These are phyloP conservation scores for Mimosa pudica DNA, from an alignment of 306 rosid genomes.

Conservation along the genomic window DNA sequence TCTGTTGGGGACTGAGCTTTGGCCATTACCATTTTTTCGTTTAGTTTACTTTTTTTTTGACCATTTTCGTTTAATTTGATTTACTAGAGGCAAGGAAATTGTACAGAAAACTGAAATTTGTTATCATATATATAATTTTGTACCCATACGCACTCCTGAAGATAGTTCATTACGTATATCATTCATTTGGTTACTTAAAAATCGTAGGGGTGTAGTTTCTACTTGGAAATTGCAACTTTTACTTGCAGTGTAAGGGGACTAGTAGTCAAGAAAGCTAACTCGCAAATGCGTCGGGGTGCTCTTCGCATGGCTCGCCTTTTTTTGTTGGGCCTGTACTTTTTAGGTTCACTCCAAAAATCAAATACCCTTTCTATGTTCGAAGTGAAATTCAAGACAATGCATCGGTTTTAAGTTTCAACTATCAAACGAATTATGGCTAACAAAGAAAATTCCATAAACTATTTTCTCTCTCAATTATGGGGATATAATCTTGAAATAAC, in stretches of 20 bases:
- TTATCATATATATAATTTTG: background rate
- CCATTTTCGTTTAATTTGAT: background rate
- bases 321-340: background rate
- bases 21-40: background rate
- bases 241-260: background rate
- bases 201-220: background rate
- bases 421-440: background rate
- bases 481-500: background rate
- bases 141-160: background rate
- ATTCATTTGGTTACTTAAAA: background rate
- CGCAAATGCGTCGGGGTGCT: background rate
- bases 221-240: background rate
- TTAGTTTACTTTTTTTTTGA: background rate
- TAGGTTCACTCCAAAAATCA: background rate
- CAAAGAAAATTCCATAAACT: background rate
- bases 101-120: conserved; percentile 8
- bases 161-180: background rate
- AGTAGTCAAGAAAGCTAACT: background rate
- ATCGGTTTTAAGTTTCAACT: no score
- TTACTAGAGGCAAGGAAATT: background rate
- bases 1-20: background rate
- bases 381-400: background rate
- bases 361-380: no score
- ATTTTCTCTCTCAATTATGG: background rate
- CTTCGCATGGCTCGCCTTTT: background rate